These are phyloP conservation scores for Arthrobotrys megalospora DNA, from an alignment of 2,329 filamentous ascomycete genomes.

Conservation along the genomic window DNA sequence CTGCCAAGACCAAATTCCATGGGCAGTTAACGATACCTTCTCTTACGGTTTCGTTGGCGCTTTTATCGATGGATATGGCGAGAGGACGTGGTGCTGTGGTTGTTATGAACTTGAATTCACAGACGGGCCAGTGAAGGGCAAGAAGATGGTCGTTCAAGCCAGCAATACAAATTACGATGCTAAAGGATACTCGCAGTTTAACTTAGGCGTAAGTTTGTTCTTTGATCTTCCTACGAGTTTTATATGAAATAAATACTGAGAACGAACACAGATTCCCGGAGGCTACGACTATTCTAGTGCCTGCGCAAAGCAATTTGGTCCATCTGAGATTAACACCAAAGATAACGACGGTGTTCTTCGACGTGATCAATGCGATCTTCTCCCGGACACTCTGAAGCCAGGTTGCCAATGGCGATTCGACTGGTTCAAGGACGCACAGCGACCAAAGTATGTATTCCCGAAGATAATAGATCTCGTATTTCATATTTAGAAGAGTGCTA, in stretches of 20 bases:
- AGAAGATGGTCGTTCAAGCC: slow-evolving; percentile 77
- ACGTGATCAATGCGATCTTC: slow-evolving; percentile 71
- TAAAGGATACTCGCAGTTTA: slow-evolving; percentile 45
- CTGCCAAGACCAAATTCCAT: slow-evolving; percentile 76
- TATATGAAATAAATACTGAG: not conserved
- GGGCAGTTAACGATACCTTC: slow-evolving; percentile 74
- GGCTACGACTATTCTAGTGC: slow-evolving; percentile 54
- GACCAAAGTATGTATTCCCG: slow-evolving; percentile 44
- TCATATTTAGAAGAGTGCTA: not conserved
- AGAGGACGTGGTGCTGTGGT: slow-evolving; percentile 76
- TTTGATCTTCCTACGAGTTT: not conserved
- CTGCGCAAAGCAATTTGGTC: slow-evolving; percentile 50
- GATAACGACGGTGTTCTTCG: slow-evolving; percentile 71
- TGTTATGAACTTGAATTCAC: slow-evolving; percentile 77
- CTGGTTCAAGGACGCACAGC: slow-evolving; percentile 61
- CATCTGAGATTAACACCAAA: slow-evolving; percentile 39
- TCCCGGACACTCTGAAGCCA: slow-evolving; percentile 72
- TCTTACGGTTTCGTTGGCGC: slow-evolving; percentile 80
- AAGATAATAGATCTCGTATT: not conserved
- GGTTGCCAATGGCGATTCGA: slow-evolving; percentile 77
- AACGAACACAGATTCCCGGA: slow-evolving; percentile 44
- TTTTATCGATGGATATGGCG: slow-evolving; percentile 72
- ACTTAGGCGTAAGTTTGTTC: slow-evolving; percentile 48
- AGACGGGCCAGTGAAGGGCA: slow-evolving; percentile 69
- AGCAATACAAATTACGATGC: slow-evolving; percentile 69